Evolutionary conservation across 495 filamentous ascomycete genomes (phyloP), one percentile per base, ranked within the genome.

Genomic region (Pseudotulostoma volvatum): DNA sequence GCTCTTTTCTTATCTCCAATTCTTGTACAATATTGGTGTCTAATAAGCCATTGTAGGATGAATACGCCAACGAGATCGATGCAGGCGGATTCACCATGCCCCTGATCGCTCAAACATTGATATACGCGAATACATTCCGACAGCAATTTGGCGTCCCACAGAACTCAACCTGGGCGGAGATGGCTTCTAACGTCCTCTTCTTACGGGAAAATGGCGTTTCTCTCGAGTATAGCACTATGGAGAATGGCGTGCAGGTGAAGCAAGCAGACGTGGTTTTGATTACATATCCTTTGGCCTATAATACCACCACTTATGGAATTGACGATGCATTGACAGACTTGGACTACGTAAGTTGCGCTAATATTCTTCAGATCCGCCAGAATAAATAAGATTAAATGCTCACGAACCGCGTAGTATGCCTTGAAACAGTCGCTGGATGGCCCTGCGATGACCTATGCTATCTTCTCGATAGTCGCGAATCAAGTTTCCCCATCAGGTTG

Each of bases 41-140:
- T 7, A 39, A 73, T 58, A n/a, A n/a, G n/a, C n/a, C n/a, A n/a
- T n/a, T n/a, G n/a, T n/a, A n/a, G n/a, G 78, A 83, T 48, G 78
- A 83, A 54, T 83, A 80, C 47, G 79, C 78, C 4, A 85, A 86
- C 46, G 61, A 73, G 20, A 53, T 80, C 14, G 67, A 79, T 46
- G 80, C 81, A 16, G 76, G 77, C 32, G 80, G 75, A 17, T 86
- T 73, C 49, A 85, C 81, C 1, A 80, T 81, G 61, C 70, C 77
- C 0, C 57, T 80, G 7, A 73, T 81, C 40, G 72, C 60, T 23
- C 59, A 64, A 48, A 78, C 68, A 11, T 66, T 71, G 42, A 57
- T 43, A 3, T 56, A 68, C 36, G 71, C 75, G 7, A 77, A 77
- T 44, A 25, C 47, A 3, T 70, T 79, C 47, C 72, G 73, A 21